Percentiles rank a stretch among this genome's conserved stretches.
Conservation (phyloP, 768 basidiomycete genomes). For the Leccinum barrowsii region DNA sequence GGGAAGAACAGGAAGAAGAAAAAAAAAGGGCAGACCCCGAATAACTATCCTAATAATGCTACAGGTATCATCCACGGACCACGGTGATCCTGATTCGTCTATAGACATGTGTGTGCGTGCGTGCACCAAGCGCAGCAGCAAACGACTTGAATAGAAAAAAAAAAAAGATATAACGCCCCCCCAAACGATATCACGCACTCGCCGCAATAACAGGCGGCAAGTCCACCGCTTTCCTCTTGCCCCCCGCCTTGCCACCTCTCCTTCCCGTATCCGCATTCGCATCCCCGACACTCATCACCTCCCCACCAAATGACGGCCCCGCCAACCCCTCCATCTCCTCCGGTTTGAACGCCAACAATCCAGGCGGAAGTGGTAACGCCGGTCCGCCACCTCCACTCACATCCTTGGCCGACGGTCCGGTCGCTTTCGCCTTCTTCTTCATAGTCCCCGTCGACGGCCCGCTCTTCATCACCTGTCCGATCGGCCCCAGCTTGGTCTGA, state of each 20-base stretch:
- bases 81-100: constrained; percentile 9
- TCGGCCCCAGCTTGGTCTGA: constrained; percentile 73
- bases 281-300: background rate
- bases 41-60: constrained; percentile 31
- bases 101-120: constrained; percentile 9
- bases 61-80: constrained; percentile 33
- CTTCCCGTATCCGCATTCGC: constrained; percentile 9
- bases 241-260: constrained; percentile 9
- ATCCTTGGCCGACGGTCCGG: constrained; percentile 23
- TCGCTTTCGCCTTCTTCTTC: constrained; percentile 57
- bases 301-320: constrained; percentile 14
- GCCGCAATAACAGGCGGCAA: constrained; percentile 36
- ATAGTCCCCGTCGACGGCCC: constrained; percentile 39
- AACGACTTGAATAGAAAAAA: background rate
- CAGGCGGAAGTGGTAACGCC: constrained; percentile 16
- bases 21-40: background rate
- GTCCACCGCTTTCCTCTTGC: constrained; percentile 27
- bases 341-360: constrained; percentile 18
- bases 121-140: background rate
- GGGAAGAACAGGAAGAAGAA: background rate
- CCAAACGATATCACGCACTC: constrained; percentile 18
- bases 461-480: constrained; percentile 68
- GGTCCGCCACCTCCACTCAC: constrained; percentile 15
- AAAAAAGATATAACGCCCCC: background rate
- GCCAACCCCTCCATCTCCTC: constrained; percentile 19